phyloP scores from a whole-genome alignment of 2,329 filamentous ascomycete genomes.

The Sporothrix pallida region DNA sequence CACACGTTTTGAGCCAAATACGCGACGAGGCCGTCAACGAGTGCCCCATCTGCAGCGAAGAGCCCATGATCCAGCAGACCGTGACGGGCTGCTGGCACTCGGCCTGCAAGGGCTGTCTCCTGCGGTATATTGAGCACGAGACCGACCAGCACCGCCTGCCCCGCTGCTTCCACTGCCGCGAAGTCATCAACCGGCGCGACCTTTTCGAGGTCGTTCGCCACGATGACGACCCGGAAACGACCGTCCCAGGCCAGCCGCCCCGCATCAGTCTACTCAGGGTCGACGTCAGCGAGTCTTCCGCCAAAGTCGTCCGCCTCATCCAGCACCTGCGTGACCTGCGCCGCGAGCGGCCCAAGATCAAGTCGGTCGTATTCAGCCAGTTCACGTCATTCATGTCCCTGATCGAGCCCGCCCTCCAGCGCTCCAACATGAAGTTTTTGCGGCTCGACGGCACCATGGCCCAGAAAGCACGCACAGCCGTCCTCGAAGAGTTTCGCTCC shows the following conservation, averaged over 20 bases:
- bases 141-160: conserved; percentile 75
- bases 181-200: conserved; percentile 79
- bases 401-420: conserved; percentile 78
- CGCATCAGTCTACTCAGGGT: conserved; percentile 67
- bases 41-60: conserved; percentile 93
- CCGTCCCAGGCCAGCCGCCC: conserved; percentile 48
- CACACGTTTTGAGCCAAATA: conserved; percentile 88
- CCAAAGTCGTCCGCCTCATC: conserved; percentile 84
- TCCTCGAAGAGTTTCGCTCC: conserved; percentile 74
- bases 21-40: conserved; percentile 86
- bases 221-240: conserved; percentile 59
- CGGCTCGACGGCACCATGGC: conserved; percentile 90
- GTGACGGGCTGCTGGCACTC: conserved; percentile 98
- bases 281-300: conserved; percentile 72
- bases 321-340: conserved; percentile 73
- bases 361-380: conserved; percentile 94
- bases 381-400: conserved; percentile 96
- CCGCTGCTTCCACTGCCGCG: conserved; percentile 89
- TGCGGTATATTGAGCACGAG: conserved; percentile 88
- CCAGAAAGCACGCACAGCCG: conserved; percentile 80
- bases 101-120: conserved; percentile 90
- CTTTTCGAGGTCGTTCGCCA: conserved; percentile 91
- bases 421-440: conserved; percentile 76
- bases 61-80: conserved; percentile 91
- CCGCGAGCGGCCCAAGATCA: conserved; percentile 69